Percentiles rank a stretch among this genome's conserved stretches.
Conservation (phyloP, 148 eudicot species). For the Silene uniflora region DNA sequence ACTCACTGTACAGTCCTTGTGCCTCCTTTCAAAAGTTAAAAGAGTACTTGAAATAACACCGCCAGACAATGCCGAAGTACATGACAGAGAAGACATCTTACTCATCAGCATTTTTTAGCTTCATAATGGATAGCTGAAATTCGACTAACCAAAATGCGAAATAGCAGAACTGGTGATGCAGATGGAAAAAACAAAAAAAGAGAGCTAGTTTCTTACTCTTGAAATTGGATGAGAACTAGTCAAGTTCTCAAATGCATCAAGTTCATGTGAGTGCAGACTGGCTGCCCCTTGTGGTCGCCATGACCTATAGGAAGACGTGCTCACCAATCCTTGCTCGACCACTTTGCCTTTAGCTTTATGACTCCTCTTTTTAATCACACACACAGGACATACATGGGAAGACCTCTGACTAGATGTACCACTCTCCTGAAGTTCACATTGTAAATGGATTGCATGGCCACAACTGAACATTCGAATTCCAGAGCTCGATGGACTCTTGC, state of each 20-base stretch:
- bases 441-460: slow-evolving; percentile 82
- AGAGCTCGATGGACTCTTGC: slow-evolving; percentile 50
- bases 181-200: neutral
- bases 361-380: slow-evolving; percentile 64
- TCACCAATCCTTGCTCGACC: slow-evolving; percentile 55
- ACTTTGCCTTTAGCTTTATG: slow-evolving; percentile 49
- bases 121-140: neutral
- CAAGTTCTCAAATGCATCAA: slow-evolving; percentile 52
- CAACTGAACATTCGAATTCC: slow-evolving; percentile 74
- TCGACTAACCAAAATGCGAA: neutral
- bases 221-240: slow-evolving; percentile 46
- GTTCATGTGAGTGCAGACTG: slow-evolving; percentile 45
- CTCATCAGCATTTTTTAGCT: too few relatives aligned
- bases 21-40: neutral
- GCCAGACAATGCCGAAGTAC: too few relatives aligned
- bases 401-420: slow-evolving; percentile 37
- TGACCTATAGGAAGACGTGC: slow-evolving; percentile 35
- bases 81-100: too few relatives aligned
- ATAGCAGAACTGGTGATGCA: neutral
- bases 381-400: slow-evolving; percentile 76
- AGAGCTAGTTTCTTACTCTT: slow-evolving; percentile 46
- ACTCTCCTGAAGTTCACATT: slow-evolving; percentile 63
- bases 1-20: too few relatives aligned
- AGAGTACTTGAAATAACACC: neutral
- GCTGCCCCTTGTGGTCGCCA: slow-evolving; percentile 38